Evolutionary conservation across 768 basidiomycete genomes (phyloP).

Genomic region (Calocera cornea): DNA sequence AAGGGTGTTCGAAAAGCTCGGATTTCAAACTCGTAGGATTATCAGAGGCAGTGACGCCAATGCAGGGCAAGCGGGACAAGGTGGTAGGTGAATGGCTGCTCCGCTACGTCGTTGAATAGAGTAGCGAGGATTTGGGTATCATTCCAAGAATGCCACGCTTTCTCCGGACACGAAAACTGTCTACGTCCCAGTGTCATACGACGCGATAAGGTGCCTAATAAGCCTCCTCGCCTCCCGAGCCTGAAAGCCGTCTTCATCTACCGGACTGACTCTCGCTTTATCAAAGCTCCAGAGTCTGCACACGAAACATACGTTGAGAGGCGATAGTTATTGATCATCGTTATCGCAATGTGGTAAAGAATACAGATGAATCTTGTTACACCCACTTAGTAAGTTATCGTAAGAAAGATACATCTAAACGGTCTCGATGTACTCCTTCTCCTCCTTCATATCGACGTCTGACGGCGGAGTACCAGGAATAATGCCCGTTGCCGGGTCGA

Average conservation of each 20-base stretch:
- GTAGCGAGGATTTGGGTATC: not conserved
- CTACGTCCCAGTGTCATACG: no score
- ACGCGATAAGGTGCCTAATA: no score
- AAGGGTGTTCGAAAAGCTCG: slow-evolving; percentile 54
- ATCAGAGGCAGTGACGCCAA: slow-evolving; percentile 27
- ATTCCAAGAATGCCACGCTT: not conserved
- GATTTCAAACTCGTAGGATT: slow-evolving; percentile 35
- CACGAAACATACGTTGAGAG: not conserved
- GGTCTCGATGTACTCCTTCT: not conserved
- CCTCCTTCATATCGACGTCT: not conserved
- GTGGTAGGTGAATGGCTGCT: slow-evolving; percentile 13
- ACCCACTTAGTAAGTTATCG: not conserved
- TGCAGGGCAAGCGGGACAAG: slow-evolving; percentile 23
- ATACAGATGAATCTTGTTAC: not conserved
- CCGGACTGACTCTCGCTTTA: no score
- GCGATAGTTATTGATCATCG: not conserved
- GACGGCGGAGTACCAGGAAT: not conserved
- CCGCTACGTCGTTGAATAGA: not conserved
- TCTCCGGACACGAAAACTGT: no score
- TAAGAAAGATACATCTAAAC: not conserved
- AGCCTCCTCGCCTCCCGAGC: no score
- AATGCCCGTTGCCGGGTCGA: not conserved
- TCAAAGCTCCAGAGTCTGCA: no score
- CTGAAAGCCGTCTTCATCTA: no score
- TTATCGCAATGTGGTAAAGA: not conserved